Base-by-base conservation (phyloP, 2,329 filamentous ascomycete species). In the Colletotrichum euphorbiae region DNA sequence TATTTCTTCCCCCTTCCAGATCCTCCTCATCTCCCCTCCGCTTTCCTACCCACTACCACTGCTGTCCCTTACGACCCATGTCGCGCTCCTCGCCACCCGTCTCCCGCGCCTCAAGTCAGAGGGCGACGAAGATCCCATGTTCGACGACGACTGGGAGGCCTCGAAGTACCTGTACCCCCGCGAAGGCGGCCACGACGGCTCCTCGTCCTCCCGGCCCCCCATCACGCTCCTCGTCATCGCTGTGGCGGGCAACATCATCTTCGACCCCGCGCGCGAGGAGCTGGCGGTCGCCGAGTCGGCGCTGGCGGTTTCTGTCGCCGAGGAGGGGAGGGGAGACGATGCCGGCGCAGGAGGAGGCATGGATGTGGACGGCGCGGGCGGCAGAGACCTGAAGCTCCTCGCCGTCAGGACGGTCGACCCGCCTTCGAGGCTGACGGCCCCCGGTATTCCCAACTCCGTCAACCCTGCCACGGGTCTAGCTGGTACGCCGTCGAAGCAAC, bases 141-240 rank as follows among this genome's bases (percentile, higher is more conserved):
- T 99, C 80, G 92, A 98, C 81, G 96, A 99, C 80, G 96, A 99
- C 82, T 99, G 96, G 96, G 93, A 92, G 71, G 92, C 91, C 15
- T 90, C 94, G 1, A 85, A 89, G 17, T 90, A 89, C 65, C 83
- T 99, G 33, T 99, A 97, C 81, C 87, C 90, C 1, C 85, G 85
- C 67, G 76, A 79, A 13, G 74, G 73, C 38, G 74, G n/a, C n/a
- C n/a, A n/a, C n/a, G n/a, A n/a, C n/a, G n/a, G n/a, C n/a, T n/a
- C 72, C 17, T 46, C 68, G 4, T 74, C 74, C 0, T 77, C 82
- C 11, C 87, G 90, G 55, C 96, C 96, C 4, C 94, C 96, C 0
- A 88, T 99, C 63, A 98, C 95, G 3, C 86, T 99, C 19, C 90
- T 99, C 11, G 93, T 98, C 63, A 91, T 97, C 78, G 89, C 92